Evolutionary conservation across 371 early-diverging fungal species (phyloP).

Genomic region (Dichotomocladium elegans): DNA sequence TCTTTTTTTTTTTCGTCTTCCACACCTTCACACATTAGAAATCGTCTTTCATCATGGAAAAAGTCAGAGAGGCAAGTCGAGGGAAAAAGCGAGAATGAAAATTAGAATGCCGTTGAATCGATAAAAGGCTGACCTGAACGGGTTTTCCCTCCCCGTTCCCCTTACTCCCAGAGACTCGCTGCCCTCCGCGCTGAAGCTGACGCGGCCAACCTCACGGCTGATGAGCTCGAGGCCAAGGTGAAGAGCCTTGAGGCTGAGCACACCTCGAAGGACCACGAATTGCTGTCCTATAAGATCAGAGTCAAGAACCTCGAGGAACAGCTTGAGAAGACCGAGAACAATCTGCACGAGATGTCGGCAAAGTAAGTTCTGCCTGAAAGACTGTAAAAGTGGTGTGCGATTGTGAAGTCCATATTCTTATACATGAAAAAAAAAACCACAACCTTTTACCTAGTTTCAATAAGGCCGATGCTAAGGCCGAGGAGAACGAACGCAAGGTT

Average conservation of each 20-base stretch:
- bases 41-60: slow-evolving; percentile 41
- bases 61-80: slow-evolving; percentile 52
- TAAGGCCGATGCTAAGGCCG: slow-evolving; percentile 72
- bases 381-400: too few species aligned
- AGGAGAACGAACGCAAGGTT: slow-evolving; percentile 69
- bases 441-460: slow-evolving; percentile 47
- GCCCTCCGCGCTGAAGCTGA: slow-evolving; percentile 72
- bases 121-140: neutral
- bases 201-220: slow-evolving; percentile 60
- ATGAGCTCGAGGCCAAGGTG: slow-evolving; percentile 59
- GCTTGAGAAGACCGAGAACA: slow-evolving; percentile 59
- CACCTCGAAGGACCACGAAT: slow-evolving; percentile 72
- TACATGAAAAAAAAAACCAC: neutral
- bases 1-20: too few species aligned
- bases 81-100: too few species aligned
- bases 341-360: slow-evolving; percentile 52
- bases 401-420: too few species aligned
- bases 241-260: slow-evolving; percentile 65
- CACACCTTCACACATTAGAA: too few species aligned
- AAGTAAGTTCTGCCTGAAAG: too few species aligned
- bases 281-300: slow-evolving; percentile 68
- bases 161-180: slow-evolving; percentile 67
- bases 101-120: neutral
- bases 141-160: neutral
- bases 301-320: slow-evolving; percentile 62